phyloP scores from a whole-genome alignment of 108 stramenopile genomes.

The Fistulifera solaris region DNA sequence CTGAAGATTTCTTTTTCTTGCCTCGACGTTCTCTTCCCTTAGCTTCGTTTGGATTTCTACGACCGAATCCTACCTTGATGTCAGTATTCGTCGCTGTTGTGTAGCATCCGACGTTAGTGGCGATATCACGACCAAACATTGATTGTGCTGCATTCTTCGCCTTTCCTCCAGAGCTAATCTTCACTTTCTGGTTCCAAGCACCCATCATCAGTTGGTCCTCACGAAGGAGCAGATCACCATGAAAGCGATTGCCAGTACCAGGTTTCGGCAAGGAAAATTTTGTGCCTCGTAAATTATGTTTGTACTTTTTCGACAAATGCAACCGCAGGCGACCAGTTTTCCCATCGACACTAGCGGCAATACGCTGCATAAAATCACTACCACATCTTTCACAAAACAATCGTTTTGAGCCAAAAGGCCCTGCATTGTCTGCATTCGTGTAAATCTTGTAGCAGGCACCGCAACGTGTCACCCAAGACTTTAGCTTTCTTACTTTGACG shows the following conservation, averaged over 20 bases:
- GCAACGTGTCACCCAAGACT: constrained; percentile 94
- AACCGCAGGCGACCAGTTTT: constrained; percentile 78
- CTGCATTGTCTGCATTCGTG: constrained; percentile 31
- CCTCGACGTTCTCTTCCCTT: constrained; percentile 92
- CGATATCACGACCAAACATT: constrained; percentile 85
- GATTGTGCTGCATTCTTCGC: constrained; percentile 45
- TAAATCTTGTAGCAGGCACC: constrained; percentile 89
- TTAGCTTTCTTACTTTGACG: constrained; percentile 64
- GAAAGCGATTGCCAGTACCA: constrained; percentile 50
- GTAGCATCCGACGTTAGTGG: constrained; percentile 73
- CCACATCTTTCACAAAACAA: constrained; percentile 95
- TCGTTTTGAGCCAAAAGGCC: constrained; percentile 27
- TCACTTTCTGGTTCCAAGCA: constrained; percentile 94
- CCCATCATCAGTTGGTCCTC: constrained; percentile 96
- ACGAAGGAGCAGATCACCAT: constrained; percentile 89
- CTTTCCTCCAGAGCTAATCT: constrained; percentile 53
- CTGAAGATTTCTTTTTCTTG: constrained; percentile 75
- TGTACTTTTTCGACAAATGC: constrained; percentile 79
- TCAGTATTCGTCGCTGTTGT: constrained; percentile 45
- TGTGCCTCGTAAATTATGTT: constrained; percentile 77
- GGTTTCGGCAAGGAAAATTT: constrained; percentile 91
- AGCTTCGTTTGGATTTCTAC: constrained; percentile 81
- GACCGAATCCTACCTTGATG: constrained; percentile 82
- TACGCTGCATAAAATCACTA: constrained; percentile 71
- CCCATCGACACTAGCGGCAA: constrained; percentile 83